Evolutionary conservation across 345 rosid species (phyloP).

Genomic region (Ceriops zippeliana): DNA sequence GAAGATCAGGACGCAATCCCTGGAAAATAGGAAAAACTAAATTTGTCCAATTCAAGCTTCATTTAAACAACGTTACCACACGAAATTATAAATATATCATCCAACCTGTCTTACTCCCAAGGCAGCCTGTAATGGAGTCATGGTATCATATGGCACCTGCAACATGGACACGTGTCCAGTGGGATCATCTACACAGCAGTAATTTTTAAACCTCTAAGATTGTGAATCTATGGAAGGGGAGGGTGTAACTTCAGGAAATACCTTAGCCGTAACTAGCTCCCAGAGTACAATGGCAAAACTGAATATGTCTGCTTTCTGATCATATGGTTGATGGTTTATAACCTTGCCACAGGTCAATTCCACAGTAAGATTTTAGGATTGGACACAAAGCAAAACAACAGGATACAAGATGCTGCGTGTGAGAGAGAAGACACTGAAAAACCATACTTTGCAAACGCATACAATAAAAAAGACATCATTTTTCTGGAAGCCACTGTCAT

Average conservation of each 20-base stretch:
- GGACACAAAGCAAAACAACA: neutral
- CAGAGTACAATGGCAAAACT: conserved; percentile 77
- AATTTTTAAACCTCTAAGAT: neutral
- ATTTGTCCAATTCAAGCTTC: neutral
- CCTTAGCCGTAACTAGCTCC: conserved; percentile 80
- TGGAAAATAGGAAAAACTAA: conserved; percentile 20
- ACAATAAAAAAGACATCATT: neutral
- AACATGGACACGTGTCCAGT: conserved; percentile 7
- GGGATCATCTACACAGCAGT: neutral
- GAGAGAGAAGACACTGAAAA: neutral
- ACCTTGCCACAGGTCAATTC: conserved; percentile 38
- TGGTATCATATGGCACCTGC: conserved; percentile 61
- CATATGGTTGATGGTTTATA: conserved; percentile 66
- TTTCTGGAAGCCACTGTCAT: neutral
- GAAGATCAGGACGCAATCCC: conserved; percentile 72
- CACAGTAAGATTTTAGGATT: neutral
- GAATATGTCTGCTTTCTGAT: conserved; percentile 71
- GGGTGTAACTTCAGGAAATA: conserved; percentile 18
- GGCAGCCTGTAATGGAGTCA: conserved; percentile 81
- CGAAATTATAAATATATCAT: neutral
- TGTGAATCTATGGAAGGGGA: neutral
- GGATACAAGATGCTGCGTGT: neutral
- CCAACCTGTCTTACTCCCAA: conserved; percentile 73
- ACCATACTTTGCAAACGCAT: neutral
- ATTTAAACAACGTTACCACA: neutral